A percentile compares a stretch with the other conserved stretches of the same genome.
These are phyloP conservation scores for Carnegiea gigantea DNA, from an alignment of 179 eudicot species.

Conservation along the genomic window DNA sequence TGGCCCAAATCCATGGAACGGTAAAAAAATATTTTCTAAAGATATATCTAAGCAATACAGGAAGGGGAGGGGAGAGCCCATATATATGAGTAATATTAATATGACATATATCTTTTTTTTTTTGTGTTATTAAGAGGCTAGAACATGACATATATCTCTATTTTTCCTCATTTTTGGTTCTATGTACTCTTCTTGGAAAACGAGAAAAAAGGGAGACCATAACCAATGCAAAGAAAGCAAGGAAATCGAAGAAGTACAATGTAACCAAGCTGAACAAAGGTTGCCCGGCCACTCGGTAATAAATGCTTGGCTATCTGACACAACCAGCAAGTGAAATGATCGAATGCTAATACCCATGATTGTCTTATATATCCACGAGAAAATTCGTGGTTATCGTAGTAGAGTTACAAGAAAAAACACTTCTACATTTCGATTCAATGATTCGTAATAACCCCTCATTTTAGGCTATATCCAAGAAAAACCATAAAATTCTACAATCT, in stretches of 20 bases:
- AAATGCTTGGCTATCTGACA: conserved; percentile 32
- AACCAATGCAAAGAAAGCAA: conserved; percentile 15
- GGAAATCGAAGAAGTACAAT: conserved; percentile 15
- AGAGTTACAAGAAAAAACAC: too few relatives aligned
- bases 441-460: neutral
- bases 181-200: conserved; percentile 17
- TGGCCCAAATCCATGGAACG: neutral
- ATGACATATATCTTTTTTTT: neutral
- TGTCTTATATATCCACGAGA: neutral
- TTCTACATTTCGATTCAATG: neutral
- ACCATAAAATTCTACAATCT: too few relatives aligned
- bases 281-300: conserved; percentile 34
- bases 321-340: conserved; percentile 28
- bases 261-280: conserved; percentile 14
- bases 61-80: too few relatives aligned
- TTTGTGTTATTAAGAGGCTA: neutral
- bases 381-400: neutral
- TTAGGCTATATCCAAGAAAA: too few relatives aligned
- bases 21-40: too few relatives aligned
- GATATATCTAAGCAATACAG: too few relatives aligned
- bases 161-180: neutral
- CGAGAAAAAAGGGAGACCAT: conserved; percentile 34
- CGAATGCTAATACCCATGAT: neutral
- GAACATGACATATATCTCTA: neutral
- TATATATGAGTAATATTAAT: too few relatives aligned